Conservation (phyloP, 1,284 basidiomycete species). For the Leccinum insigne region DNA sequence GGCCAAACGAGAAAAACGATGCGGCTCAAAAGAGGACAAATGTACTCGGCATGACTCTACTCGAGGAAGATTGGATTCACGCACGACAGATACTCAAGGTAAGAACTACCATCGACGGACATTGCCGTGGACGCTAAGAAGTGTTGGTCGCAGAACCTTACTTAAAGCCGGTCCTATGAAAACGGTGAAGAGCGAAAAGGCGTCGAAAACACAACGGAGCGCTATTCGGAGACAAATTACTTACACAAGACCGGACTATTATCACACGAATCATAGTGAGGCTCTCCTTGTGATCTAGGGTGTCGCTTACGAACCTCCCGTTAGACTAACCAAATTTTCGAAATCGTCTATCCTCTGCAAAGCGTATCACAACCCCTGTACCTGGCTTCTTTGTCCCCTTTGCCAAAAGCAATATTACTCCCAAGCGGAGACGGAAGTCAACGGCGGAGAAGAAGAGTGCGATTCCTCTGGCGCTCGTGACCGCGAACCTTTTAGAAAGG, state of each 20-base stretch:
- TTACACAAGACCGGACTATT: conserved; percentile 78
- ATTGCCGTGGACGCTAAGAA: conserved; percentile 28
- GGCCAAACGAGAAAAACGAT: conserved; percentile 11
- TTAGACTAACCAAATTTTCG: conserved; percentile 69
- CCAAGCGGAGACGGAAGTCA: conserved; percentile 93
- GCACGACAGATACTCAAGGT: conserved; percentile 66
- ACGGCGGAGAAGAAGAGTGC: conserved; percentile 87
- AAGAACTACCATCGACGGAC: conserved; percentile 16
- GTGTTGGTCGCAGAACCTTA: conserved; percentile 37
- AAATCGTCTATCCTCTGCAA: conserved; percentile 43
- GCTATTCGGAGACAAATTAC: conserved; percentile 77
- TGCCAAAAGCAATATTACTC: conserved; percentile 86
- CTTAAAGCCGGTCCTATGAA: conserved; percentile 81
- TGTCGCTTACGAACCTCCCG: conserved; percentile 20
- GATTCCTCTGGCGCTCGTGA: conserved; percentile 79
- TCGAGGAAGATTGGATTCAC: conserved; percentile 67
- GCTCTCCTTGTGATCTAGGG: conserved; percentile 18
- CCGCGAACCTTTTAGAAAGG: conserved; percentile 40
- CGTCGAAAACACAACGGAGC: conserved; percentile 56
- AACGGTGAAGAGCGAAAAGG: conserved; percentile 65
- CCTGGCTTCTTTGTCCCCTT: conserved; percentile 80
- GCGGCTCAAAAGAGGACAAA: conserved; percentile 33
- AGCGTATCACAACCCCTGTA: conserved; percentile 55
- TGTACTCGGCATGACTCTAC: conserved; percentile 48
- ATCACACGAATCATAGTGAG: conserved; percentile 69